Conservation (phyloP, 78 protist species). For the Mantamonas sphyraenae region DNA sequence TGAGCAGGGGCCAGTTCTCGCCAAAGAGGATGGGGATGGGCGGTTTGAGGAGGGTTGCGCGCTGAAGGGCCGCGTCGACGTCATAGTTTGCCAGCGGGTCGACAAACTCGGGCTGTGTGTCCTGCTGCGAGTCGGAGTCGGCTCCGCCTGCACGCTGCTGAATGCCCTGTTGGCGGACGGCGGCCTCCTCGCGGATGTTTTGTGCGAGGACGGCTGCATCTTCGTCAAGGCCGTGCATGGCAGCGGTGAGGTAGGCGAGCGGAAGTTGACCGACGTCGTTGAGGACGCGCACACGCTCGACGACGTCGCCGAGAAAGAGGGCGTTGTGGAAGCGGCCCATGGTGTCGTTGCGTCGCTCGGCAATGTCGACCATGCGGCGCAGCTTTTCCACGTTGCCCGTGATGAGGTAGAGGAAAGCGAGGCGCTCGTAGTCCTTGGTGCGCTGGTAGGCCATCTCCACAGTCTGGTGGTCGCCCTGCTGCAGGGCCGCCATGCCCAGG, state of each 20-base stretch:
- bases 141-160: no score
- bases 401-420: conserved; percentile 88
- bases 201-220: conserved; percentile 28
- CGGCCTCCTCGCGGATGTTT: no score
- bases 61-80: no score
- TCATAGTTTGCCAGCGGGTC: no score
- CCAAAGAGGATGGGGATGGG: conserved; percentile 47
- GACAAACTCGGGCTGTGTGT: no score
- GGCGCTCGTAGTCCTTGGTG: conserved; percentile 70
- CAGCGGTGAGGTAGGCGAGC: conserved; percentile 81
- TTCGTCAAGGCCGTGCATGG: conserved; percentile 65
- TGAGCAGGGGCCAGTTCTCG: conserved; percentile 81
- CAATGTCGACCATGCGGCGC: conserved; percentile 71
- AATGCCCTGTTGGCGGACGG: no score
- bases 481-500: conserved; percentile 79
- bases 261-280: conserved; percentile 16
- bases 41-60: conserved; percentile 11
- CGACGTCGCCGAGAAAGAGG: conserved; percentile 84
- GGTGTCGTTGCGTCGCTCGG: conserved; percentile 56
- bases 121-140: no score
- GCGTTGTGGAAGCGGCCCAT: conserved; percentile 79
- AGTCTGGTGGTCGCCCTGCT: conserved; percentile 85
- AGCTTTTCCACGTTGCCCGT: conserved; percentile 88
- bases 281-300: conserved; percentile 64
- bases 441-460: conserved; percentile 86